Evolutionary conservation across 2,329 filamentous ascomycete species (phyloP), one percentile per base, ranked within the genome.

Genomic region (Samsoniella hepiali): DNA sequence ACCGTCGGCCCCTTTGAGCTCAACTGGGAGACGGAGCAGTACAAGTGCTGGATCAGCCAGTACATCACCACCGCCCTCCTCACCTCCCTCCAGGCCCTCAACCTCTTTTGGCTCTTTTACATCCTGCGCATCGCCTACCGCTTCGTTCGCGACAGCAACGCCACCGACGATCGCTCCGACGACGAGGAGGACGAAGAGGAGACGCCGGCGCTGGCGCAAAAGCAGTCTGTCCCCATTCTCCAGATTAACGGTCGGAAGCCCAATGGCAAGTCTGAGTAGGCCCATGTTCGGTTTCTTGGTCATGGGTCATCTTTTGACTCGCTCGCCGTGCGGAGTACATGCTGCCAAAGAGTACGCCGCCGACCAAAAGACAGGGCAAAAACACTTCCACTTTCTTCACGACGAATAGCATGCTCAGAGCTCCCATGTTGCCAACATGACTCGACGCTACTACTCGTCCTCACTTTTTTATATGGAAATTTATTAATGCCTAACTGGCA

Each of bases 51-150:
- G 71, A 76, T 93, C 65, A 81, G 84, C 34, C 88, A 91, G 72
- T 79, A 80, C 73, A 91, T 93, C 70, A 88, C 89, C 11, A 80
- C 87, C 9, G 69, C 71, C 3, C 81, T 94, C 32, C 82, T 94
- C 7, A 81, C 85, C 3, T 79, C 82, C 3, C 81, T 94, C 40
- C 91, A 94, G 75, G 84, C 86, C 1, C 81, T 94, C 60, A 94
- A 94, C 73, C 74, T 93, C 10, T 92, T 93, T 77, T 94, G 91
- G 91, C 84, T 93, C 64, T 91, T 88, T 76, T 86, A 89, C 75
- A 92, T 94, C 70, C 73, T 90, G 64, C 83, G 90, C 67, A 91
- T 93, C 67, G 88, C 88, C 54, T 91, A 88, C 70, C 83, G 90
- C 64, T 90, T 91, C 68, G 78, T 90, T 22, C 80, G 84, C 49